A percentile compares a stretch with the other conserved stretches of the same genome.
Conservation (phyloP, 78 protist genomes). For the Dictyostelium purpureum region DNA sequence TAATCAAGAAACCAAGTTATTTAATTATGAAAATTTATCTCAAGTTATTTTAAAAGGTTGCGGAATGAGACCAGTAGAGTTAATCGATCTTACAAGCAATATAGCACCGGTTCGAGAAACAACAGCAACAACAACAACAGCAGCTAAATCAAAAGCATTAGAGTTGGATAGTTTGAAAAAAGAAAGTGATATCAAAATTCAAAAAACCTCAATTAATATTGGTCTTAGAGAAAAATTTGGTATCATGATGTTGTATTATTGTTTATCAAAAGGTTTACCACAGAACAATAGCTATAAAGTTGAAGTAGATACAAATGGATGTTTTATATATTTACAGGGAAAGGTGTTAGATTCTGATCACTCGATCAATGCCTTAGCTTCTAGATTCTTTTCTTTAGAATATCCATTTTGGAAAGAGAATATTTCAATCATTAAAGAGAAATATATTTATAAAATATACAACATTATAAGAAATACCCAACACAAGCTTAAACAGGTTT, state of each 20-base stretch:
- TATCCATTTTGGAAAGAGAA: slow-evolving; percentile 20
- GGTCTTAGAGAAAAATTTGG: too few relatives aligned
- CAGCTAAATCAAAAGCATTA: too few relatives aligned
- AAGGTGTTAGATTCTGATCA: too few relatives aligned
- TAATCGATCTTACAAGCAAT: too few relatives aligned
- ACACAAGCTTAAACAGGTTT: background rate
- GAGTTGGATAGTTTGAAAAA: too few relatives aligned
- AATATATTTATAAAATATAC: background rate
- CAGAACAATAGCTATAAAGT: background rate
- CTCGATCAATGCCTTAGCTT: too few relatives aligned
- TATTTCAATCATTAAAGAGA: background rate
- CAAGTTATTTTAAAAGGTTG: background rate
- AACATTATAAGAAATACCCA: background rate
- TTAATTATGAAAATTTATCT: background rate
- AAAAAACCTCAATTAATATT: background rate
- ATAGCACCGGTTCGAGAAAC: background rate
- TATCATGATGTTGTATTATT: background rate
- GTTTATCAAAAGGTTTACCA: background rate
- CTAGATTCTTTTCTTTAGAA: background rate
- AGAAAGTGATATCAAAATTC: background rate
- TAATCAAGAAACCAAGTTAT: background rate
- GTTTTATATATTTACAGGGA: too few relatives aligned
- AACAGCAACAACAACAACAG: background rate
- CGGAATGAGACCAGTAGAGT: background rate
- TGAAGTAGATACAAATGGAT: background rate